phyloP scores from a whole-genome alignment of 2,329 filamentous ascomycete genomes.

The Myriosclerotinia duriaeana region DNA sequence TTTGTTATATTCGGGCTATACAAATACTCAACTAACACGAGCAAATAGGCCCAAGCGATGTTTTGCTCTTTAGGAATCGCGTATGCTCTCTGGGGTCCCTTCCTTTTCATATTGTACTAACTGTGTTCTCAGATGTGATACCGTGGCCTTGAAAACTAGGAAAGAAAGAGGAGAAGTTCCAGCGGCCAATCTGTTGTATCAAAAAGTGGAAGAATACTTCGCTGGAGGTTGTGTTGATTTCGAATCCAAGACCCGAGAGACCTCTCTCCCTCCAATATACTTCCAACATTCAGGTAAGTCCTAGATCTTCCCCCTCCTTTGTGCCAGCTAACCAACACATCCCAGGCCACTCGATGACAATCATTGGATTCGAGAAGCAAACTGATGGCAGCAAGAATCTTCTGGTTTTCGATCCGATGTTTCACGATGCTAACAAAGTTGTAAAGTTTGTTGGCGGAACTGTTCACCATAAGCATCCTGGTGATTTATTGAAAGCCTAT shows the following conservation, averaged over 20 bases:
- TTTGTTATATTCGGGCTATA: background rate
- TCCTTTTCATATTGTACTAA: slow-evolving; percentile 19
- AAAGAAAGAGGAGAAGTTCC: slow-evolving; percentile 34
- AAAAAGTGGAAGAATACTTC: slow-evolving; percentile 75
- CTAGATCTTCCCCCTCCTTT: background rate
- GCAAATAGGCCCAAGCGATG: slow-evolving; percentile 69
- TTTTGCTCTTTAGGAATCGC: slow-evolving; percentile 68
- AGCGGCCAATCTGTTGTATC: slow-evolving; percentile 53
- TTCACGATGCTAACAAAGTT: slow-evolving; percentile 66
- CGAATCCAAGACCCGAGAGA: slow-evolving; percentile 64
- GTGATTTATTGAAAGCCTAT: slow-evolving; percentile 67
- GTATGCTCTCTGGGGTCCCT: slow-evolving; percentile 44
- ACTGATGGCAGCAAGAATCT: slow-evolving; percentile 65
- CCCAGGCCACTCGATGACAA: slow-evolving; percentile 81
- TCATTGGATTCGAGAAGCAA: slow-evolving; percentile 77
- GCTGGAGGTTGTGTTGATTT: slow-evolving; percentile 51
- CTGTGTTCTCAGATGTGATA: slow-evolving; percentile 54
- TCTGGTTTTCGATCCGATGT: slow-evolving; percentile 86
- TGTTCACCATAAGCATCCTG: slow-evolving; percentile 49
- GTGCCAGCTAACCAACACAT: slow-evolving; percentile 16
- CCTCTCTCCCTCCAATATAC: slow-evolving; percentile 79
- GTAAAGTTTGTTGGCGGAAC: slow-evolving; percentile 55
- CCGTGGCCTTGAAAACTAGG: slow-evolving; percentile 57
- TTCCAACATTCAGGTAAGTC: slow-evolving; percentile 73
- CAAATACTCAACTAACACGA: background rate